Percentiles rank a stretch among this genome's conserved stretches.
Conservation (phyloP, 2,329 filamentous ascomycete genomes). For the Colletotrichum liaoningense region DNA sequence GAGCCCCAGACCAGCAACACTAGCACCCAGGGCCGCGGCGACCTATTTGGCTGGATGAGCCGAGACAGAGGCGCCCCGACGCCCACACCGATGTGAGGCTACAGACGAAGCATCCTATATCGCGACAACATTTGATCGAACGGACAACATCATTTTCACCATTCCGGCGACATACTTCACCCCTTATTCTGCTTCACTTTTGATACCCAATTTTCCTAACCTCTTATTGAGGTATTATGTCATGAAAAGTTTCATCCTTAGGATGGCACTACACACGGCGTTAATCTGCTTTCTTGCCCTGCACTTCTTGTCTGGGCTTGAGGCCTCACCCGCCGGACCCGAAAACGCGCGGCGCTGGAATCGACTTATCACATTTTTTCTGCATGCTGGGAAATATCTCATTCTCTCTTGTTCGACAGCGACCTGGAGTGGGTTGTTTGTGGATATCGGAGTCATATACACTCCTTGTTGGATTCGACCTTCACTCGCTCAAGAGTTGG, state of each 20-base stretch:
- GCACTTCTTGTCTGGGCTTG: background rate
- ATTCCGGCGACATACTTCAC: constrained; percentile 26
- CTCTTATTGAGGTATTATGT: constrained; percentile 31
- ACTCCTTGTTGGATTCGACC: background rate
- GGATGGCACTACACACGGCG: constrained; percentile 8
- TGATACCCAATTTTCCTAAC: constrained; percentile 48
- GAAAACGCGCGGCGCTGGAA: background rate
- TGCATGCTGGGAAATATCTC: background rate
- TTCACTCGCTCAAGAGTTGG: background rate
- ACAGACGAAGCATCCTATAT: background rate
- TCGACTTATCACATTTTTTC: background rate
- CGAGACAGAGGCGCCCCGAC: constrained; percentile 52
- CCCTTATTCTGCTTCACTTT: constrained; percentile 40
- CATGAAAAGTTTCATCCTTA: constrained; percentile 20
- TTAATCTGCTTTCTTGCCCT: constrained; percentile 28
- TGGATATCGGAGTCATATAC: background rate
- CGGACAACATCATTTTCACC: constrained; percentile 28
- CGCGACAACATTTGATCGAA: constrained; percentile 8
- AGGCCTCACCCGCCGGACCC: background rate
- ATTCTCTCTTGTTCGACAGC: background rate
- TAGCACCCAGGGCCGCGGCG: constrained; percentile 46
- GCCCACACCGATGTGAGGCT: constrained; percentile 22
- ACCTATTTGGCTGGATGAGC: constrained; percentile 64
- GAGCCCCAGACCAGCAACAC: constrained; percentile 37
- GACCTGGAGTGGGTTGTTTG: background rate